Conservation (phyloP, 352 stramenopile species). For the Blastocystis sp. region DNA sequence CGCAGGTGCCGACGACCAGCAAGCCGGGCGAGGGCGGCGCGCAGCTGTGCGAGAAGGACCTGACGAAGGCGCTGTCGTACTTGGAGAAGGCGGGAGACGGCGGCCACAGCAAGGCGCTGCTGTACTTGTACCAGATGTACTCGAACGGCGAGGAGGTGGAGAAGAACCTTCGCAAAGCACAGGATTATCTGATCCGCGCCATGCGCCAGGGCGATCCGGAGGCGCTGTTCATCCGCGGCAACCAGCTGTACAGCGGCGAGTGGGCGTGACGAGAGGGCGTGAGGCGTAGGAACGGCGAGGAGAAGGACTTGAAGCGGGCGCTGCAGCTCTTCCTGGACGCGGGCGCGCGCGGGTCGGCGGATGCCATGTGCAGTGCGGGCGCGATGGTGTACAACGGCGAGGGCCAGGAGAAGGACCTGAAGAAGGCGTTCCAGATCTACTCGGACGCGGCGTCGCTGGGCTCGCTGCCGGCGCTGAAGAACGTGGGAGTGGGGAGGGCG, state of each 20-base stretch:
- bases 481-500: not conserved
- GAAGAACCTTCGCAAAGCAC: slow-evolving; percentile 81
- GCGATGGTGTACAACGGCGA: slow-evolving; percentile 64
- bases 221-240: slow-evolving; percentile 74
- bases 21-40: slow-evolving; percentile 75
- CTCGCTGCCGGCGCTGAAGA: slow-evolving; percentile 44
- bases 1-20: slow-evolving; percentile 17
- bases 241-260: slow-evolving; percentile 77
- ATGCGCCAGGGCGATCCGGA: slow-evolving; percentile 43
- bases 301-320: slow-evolving; percentile 78
- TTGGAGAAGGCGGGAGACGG: slow-evolving; percentile 78
- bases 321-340: slow-evolving; percentile 84
- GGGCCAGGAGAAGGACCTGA: slow-evolving; percentile 64
- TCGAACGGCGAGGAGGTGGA: slow-evolving; percentile 78
- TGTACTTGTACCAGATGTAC: slow-evolving; percentile 83
- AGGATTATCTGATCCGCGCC: slow-evolving; percentile 73
- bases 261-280: slow-evolving; percentile 79
- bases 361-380: slow-evolving; percentile 59
- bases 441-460: slow-evolving; percentile 40
- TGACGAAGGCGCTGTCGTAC: slow-evolving; percentile 78
- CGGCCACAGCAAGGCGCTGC: slow-evolving; percentile 78
- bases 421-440: slow-evolving; percentile 62
- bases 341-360: slow-evolving; percentile 74
- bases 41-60: slow-evolving; percentile 77
- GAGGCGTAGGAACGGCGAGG: slow-evolving; percentile 79